Base-by-base conservation (phyloP, 805 yeast genomes). In the Spathaspora hagerdaliae region DNA sequence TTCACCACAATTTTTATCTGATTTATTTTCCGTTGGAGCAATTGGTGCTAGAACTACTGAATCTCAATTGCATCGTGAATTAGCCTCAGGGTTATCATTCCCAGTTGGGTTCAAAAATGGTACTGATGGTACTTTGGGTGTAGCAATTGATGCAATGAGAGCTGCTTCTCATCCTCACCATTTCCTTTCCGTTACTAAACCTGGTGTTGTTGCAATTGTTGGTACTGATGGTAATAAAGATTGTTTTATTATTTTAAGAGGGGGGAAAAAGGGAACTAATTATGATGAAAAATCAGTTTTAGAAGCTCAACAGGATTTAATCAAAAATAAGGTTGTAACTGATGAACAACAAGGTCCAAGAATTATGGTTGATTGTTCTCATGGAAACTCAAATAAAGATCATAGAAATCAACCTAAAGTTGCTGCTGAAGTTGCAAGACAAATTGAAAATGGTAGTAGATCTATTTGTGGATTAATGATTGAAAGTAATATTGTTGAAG, bases 31-130 rank as follows among this genome's bases (percentile, higher is more conserved):
- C 26, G 81, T 94, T 44, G 99, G 99, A 60, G 99, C 99, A 41
- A 91, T 92, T 65, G 99, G 99, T 59, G 99, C 99, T 35, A 85
- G 99, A 77, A 92, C 99, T 39, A 92, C 99, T 35, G 99, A 92
- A 74, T 90, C 97, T 35, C 99, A 92, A 74, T 80, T 92, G 44
- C 99, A 92, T 69, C 84, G 99, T 67, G 99, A 92, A 69, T 79
- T 92, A 55, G 96, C 98, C 3, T 90, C 97, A 0, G 99, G 98
- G 31, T 74, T 94, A 39, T 87, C 96, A 3, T 92, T 94, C 89
- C 99, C 99, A 37, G 89, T 92, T 48, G 99, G 99, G 44, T 92
- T 92, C 84, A 92, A 92, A 66, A 92, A 92, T 63, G 98, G 98
- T 61, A 92, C 99, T 36, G 98, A 94, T 65, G 99, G 99, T 61